Conservation (phyloP, 208 protist genomes). For the Trypanosoma rangeli region DNA sequence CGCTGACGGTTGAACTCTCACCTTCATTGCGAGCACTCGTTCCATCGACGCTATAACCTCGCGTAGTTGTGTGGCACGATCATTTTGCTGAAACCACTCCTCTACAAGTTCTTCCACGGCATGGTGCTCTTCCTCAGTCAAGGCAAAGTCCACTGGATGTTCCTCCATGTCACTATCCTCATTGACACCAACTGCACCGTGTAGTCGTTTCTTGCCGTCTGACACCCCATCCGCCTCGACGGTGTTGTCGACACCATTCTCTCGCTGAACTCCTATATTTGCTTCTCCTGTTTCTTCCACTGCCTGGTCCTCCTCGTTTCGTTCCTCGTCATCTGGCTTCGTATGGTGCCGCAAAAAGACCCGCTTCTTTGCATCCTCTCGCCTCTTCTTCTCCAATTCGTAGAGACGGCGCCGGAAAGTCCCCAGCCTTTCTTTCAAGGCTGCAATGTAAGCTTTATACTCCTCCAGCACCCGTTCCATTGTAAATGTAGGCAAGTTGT, state of each 20-base stretch:
- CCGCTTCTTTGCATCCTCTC: conserved; percentile 54
- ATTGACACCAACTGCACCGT: background rate
- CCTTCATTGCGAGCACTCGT: conserved; percentile 69
- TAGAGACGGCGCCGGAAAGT: conserved; percentile 34
- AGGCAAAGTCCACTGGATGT: conserved; percentile 28
- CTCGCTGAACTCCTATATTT: background rate
- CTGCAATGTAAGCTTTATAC: conserved; percentile 46
- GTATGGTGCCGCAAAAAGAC: conserved; percentile 36
- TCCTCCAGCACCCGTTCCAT: conserved; percentile 67
- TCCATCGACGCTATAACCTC: conserved; percentile 76
- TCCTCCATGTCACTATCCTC: conserved; percentile 31
- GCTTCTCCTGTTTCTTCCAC: conserved; percentile 2
- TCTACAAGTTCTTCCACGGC: conserved; percentile 60
- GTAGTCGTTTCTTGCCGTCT: conserved; percentile 3
- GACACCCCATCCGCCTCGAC: background rate
- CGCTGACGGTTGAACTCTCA: conserved; percentile 17
- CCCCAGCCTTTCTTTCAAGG: conserved; percentile 33
- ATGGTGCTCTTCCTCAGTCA: conserved; percentile 58
- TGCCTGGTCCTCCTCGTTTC: conserved; percentile 23
- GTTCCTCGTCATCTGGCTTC: conserved; percentile 12
- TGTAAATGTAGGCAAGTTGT: conserved; percentile 74
- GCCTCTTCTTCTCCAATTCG: conserved; percentile 42
- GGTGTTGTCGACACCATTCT: background rate
- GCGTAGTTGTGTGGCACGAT: conserved; percentile 40
- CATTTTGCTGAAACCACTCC: conserved; percentile 58